Evolutionary conservation across 192 early-diverging fungal genomes (phyloP).

Genomic region (Anaeromyces robustus): DNA sequence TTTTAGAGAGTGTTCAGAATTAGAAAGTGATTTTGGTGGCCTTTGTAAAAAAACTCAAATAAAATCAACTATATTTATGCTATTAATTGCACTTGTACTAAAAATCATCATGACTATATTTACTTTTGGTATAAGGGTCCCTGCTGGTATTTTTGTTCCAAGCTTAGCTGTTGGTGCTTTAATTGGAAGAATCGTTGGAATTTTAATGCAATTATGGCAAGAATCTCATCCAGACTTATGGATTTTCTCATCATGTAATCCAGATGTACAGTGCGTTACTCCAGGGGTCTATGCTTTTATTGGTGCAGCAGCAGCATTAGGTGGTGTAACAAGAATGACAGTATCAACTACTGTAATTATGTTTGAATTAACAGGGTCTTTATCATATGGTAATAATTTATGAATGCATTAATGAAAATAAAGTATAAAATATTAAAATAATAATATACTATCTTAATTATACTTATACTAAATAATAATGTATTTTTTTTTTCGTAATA

Average conservation of each 20-base stretch:
- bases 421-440: no score
- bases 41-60: constrained; percentile 23
- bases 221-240: constrained; percentile 18
- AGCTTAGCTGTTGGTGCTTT: constrained; percentile 86
- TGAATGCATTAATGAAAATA: no score
- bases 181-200: constrained; percentile 22
- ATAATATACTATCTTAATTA: no score
- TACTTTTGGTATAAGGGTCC: constrained; percentile 59
- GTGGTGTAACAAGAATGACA: constrained; percentile 80
- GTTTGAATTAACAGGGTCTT: constrained; percentile 95
- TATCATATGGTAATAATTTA: constrained; percentile 85
- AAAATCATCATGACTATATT: constrained; percentile 42
- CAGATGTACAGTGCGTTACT: constrained; percentile 5
- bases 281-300: constrained; percentile 64
- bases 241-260: constrained; percentile 26
- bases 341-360: constrained; percentile 91
- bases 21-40: constrained; percentile 16
- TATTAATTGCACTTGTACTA: constrained; percentile 40
- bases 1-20: constrained; percentile 68
- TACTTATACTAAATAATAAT: no score
- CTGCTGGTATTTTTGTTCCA: constrained; percentile 79
- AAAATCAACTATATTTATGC: constrained; percentile 16
- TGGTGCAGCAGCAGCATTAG: constrained; percentile 78
- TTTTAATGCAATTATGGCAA: constrained; percentile 1
- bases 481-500: no score